Evolutionary conservation across 2,329 filamentous ascomycete genomes (phyloP), one percentile per base, ranked within the genome.

Genomic region (Venturia carpophila): DNA sequence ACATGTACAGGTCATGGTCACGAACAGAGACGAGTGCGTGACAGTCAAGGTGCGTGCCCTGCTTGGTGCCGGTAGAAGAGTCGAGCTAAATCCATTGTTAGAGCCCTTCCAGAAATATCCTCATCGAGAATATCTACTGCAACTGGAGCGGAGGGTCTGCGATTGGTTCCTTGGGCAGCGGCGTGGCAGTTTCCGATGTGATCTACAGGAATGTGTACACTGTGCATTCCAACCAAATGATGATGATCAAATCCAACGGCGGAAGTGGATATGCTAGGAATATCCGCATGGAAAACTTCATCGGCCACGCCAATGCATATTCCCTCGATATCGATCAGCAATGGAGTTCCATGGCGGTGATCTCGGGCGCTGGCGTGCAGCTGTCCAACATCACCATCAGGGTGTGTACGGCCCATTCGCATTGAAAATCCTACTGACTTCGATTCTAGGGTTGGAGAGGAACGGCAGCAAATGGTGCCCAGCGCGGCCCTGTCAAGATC

Each of bases 1-100:
- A 66, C 24, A 30, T 15, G 70, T 10, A 43, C 49, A 72, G 71
- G 72, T 85, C 55, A 81, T 82, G 75, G 83, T 86, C 6, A 84
- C 83, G 30, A 86, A 86, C 78, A 84, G 84, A 72, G 82, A 86
- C 69, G 84, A 86, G 70, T 85, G 82, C 70, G 81, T 85, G 0
- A 84, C 82, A 1, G 80, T 84, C 67, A 85, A 83, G 72, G 72
- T 73, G 69, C 70, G 69, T 64, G 19, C 5, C 17, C 9, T 37
- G 5, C 39, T 43, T 27, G 6, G 27, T 24, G 13, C n/a, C 21
- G 7, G 43, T 4, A 11, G 10, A 13, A 42, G 10, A 11, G 4
- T 11, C 21, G 56, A 13, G 34, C 49, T 55, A 30, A 43, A 43
- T 17, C 13, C 30, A 24, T 30, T 27, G 4, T n/a, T 61, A 80